Conservation (phyloP, 441 rosid species). For the Metrosideros polymorpha region DNA sequence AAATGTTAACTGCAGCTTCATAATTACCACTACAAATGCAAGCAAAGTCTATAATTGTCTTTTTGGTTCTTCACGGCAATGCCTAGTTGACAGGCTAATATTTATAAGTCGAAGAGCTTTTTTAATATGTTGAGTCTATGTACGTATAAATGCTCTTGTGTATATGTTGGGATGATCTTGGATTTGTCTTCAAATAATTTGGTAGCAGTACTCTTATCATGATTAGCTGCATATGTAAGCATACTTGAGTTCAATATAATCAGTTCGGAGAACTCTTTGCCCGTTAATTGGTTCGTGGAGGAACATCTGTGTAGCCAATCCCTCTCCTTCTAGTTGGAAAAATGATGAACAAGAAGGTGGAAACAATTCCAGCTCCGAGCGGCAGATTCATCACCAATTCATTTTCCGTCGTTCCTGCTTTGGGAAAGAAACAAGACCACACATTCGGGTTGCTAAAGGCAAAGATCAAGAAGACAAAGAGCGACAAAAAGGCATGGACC, state of each 20-base stretch:
- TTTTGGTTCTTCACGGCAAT: not conserved
- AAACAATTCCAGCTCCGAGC: constrained; percentile 21
- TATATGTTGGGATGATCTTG: not conserved
- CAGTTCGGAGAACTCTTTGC: not conserved
- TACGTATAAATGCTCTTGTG: not conserved
- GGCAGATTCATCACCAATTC: constrained; percentile 18
- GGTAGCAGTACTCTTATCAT: not conserved
- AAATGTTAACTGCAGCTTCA: not conserved
- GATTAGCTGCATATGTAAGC: not conserved
- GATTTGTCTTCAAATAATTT: not conserved
- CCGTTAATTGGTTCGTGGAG: not conserved
- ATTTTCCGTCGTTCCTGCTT: constrained; percentile 3
- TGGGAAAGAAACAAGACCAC: constrained; percentile 26
- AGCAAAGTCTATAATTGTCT: not conserved
- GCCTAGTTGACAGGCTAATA: not conserved
- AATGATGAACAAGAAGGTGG: constrained; percentile 10
- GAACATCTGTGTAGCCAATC: constrained; percentile 21
- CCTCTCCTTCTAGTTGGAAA: constrained; percentile 43
- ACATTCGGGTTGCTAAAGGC: constrained; percentile 27
- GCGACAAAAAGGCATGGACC: constrained; percentile 30
- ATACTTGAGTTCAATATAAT: not conserved
- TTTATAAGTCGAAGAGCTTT: not conserved
- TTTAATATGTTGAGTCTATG: not conserved
- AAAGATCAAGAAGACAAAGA: constrained; percentile 37
- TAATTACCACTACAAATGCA: not conserved